phyloP scores from a whole-genome alignment of 306 rosid species.

The Cyclanthera cordifolia region DNA sequence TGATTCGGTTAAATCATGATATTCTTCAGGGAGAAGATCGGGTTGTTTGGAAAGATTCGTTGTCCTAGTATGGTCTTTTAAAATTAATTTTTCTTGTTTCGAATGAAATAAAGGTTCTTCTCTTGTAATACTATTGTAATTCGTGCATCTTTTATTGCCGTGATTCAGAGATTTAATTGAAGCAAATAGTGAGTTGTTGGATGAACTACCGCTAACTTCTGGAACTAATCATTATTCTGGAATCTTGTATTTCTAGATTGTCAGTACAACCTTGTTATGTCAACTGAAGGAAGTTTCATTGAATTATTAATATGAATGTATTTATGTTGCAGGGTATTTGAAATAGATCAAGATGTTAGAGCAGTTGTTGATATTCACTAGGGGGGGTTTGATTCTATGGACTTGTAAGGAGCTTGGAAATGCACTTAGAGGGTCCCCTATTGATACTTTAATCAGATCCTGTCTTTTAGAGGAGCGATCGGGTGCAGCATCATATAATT shows the following conservation, averaged over 20 bases:
- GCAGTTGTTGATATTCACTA: slow-evolving; percentile 75
- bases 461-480: slow-evolving; percentile 93
- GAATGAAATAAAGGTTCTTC: not conserved
- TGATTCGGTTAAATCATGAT: not conserved
- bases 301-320: not conserved
- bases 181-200: slow-evolving; percentile 1
- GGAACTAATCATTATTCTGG: not conserved
- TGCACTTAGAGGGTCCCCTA: slow-evolving; percentile 81
- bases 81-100: not conserved
- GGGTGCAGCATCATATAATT: slow-evolving; percentile 63
- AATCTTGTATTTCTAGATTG: not conserved
- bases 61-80: not conserved
- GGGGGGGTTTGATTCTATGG: slow-evolving; percentile 94
- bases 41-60: not conserved
- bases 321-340: too few relatives aligned
- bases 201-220: not conserved
- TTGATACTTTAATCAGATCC: slow-evolving; percentile 80
- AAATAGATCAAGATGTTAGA: slow-evolving; percentile 59
- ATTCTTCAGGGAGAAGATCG: not conserved
- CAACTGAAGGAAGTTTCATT: not conserved
- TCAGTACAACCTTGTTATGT: not conserved
- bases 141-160: not conserved
- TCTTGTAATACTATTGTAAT: not conserved
- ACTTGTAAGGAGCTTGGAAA: slow-evolving; percentile 73
- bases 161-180: not conserved